Percentiles rank a stretch among this genome's conserved stretches.
Evolutionary conservation across 2,329 filamentous ascomycete species (phyloP).

Genomic region (Arthrobotrys entomopaga): DNA sequence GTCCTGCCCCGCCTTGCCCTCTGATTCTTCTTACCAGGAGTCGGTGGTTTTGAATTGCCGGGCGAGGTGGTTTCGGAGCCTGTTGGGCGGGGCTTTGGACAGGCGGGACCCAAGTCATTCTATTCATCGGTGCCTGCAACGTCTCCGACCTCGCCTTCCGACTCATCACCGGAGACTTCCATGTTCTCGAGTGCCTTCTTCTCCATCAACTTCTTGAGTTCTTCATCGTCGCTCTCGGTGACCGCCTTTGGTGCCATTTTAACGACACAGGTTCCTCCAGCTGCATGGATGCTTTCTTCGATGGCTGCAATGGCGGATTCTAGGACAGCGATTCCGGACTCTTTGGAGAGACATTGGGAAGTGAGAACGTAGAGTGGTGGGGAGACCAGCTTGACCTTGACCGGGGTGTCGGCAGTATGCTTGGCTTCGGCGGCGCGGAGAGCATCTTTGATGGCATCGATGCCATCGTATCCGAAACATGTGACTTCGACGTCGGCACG

Average conservation of each 20-base stretch:
- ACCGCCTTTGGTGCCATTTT: slow-evolving; percentile 99
- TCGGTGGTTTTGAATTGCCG: neutral
- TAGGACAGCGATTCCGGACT: slow-evolving; percentile 80
- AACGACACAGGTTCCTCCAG: slow-evolving; percentile 82
- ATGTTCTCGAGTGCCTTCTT: slow-evolving; percentile 81
- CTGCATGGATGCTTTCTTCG: slow-evolving; percentile 77
- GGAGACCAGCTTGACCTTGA: slow-evolving; percentile 98
- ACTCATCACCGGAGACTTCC: slow-evolving; percentile 97
- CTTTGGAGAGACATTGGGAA: slow-evolving; percentile 94
- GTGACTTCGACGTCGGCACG: slow-evolving; percentile 97
- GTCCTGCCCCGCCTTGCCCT: no score
- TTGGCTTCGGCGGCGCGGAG: slow-evolving; percentile 89
- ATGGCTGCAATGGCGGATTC: slow-evolving; percentile 92
- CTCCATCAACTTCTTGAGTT: slow-evolving; percentile 97
- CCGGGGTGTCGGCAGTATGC: slow-evolving; percentile 90
- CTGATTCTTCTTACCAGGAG: no score
- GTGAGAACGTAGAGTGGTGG: slow-evolving; percentile 96
- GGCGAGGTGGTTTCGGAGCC: neutral
- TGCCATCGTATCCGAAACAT: slow-evolving; percentile 95
- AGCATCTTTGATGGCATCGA: slow-evolving; percentile 95
- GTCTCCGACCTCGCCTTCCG: slow-evolving; percentile 65
- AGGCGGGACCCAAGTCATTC: slow-evolving; percentile 5
- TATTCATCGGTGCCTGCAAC: slow-evolving; percentile 48
- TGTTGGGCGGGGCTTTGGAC: neutral
- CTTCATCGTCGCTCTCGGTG: slow-evolving; percentile 96